Percentiles rank a stretch among this genome's conserved stretches.
Conservation (phyloP, 768 basidiomycete species). For the Hydnum rufescens region DNA sequence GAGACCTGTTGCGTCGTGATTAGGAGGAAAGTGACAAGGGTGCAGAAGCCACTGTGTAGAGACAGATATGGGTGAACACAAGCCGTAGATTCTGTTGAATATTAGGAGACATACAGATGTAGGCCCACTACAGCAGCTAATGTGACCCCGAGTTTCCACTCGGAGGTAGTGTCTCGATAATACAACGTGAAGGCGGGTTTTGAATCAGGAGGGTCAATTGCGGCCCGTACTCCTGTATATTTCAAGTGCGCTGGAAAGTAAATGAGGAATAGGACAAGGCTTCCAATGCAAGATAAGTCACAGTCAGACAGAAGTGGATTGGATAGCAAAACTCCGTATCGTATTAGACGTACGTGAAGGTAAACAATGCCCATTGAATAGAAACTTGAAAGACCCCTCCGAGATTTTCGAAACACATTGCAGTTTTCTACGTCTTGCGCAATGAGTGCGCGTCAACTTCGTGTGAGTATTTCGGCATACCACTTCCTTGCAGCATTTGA, state of each 20-base stretch:
- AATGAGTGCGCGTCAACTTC: not conserved
- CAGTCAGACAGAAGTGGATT: not conserved
- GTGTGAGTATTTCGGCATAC: conserved; percentile 26
- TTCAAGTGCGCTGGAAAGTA: conserved; percentile 82
- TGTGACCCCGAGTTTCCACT: conserved; percentile 57
- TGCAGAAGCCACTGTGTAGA: conserved; percentile 15
- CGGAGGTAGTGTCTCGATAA: conserved; percentile 32
- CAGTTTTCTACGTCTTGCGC: conserved; percentile 28
- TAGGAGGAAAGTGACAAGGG: conserved; percentile 31
- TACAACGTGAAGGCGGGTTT: conserved; percentile 19
- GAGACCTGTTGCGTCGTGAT: conserved; percentile 26
- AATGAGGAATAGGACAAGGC: conserved; percentile 74
- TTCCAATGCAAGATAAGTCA: conserved; percentile 22
- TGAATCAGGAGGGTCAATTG: no score
- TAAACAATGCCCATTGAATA: conserved; percentile 71
- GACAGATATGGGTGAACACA: no score
- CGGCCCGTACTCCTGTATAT: conserved; percentile 26
- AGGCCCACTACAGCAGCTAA: conserved; percentile 49
- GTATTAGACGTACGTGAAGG: conserved; percentile 35
- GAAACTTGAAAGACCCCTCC: conserved; percentile 70
- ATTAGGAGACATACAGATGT: conserved; percentile 67
- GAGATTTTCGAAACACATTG: conserved; percentile 56
- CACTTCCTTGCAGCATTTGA: conserved; percentile 60
- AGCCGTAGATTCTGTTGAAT: no score
- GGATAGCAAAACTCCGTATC: not conserved